Percentiles rank a stretch among this genome's conserved stretches.
These are phyloP conservation scores for Aureobasidium sp. DNA, from an alignment of 2,329 filamentous ascomycete genomes.

Conservation along the genomic window DNA sequence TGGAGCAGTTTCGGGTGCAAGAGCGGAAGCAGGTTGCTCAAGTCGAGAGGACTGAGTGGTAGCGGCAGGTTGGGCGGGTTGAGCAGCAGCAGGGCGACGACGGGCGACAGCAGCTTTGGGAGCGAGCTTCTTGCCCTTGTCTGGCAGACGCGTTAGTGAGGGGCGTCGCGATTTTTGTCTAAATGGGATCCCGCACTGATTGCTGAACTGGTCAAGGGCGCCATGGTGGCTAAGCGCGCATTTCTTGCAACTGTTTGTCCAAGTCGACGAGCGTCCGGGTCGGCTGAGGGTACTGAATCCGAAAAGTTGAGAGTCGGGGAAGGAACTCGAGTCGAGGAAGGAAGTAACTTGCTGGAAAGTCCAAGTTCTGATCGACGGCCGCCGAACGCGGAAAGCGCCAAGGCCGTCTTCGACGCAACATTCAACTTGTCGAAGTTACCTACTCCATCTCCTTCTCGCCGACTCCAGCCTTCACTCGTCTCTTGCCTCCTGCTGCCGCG, in stretches of 20 bases:
- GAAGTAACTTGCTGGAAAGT: not conserved
- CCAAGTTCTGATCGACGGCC: not conserved
- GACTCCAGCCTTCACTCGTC: not conserved
- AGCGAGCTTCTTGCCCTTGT: slow-evolving; percentile 40
- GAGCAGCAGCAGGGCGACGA: slow-evolving; percentile 26
- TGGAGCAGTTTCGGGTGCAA: slow-evolving; percentile 15
- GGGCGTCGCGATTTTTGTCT: slow-evolving; percentile 16
- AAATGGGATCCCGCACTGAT: slow-evolving; percentile 36
- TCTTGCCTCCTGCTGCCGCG: not conserved
- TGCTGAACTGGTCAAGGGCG: slow-evolving; percentile 45
- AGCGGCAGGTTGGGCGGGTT: not conserved
- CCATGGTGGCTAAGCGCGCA: slow-evolving; percentile 25
- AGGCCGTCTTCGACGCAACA: not conserved
- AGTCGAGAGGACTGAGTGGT: not conserved
- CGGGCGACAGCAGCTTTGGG: slow-evolving; percentile 40
- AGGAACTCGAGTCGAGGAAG: not conserved
- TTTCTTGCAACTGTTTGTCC: not conserved
- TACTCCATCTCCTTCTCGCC: not conserved
- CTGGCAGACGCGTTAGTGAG: slow-evolving; percentile 19
- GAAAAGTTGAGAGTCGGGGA: not conserved
- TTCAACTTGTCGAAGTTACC: not conserved
- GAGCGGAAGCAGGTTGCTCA: not conserved
- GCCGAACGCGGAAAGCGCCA: not conserved
- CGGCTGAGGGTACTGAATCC: not conserved
- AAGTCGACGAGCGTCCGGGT: not conserved